Base-by-base conservation (phyloP, 2,329 filamentous ascomycete species). In the Epichloe bromicola region DNA sequence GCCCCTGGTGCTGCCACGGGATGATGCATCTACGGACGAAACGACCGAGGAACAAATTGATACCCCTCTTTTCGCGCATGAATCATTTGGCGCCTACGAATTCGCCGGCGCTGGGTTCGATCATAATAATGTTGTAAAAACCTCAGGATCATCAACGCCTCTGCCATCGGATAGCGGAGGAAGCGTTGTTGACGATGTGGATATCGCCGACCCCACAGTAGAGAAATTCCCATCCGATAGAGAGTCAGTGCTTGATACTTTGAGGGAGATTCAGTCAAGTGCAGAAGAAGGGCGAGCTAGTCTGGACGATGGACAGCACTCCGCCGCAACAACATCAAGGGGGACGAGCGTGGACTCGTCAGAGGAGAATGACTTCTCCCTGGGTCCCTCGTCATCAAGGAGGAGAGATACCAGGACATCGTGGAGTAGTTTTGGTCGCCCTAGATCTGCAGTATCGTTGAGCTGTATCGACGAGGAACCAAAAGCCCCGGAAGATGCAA, bases 171-270 rank as follows among this genome's bases (percentile, higher is more conserved):
- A 57, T 12, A 57, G 57, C 40, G 58, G 57, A 7, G 53, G 55
- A 30, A 55, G 53, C 26, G 38, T 48, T 12, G 17, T 15, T 26
- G 53, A 51, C 12, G 51, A 60, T 10, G 44, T 60, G 26, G 73
- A 75, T 46, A 53, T 70, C 2, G 66, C 70, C 45, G 74, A 77
- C 47, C 73, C 74, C 1, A 74, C 69, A 0, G 60, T 77, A 8
- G 74, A 76, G 54, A 63, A 59, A 17, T 75, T 76, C 54, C 74
- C 74, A 2, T 73, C 68, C 1, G 69, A 70, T 48, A 65, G 66
- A 15, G 62, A 65, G 0, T 70, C 69, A 5, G 73, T 76, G 47
- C 60, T 76, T 12, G 66, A 70, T 46, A 65, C 70, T 1, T 64
- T 77, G 14, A 69, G 71, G 6, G 70, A 69, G 48, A 68, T 77